These are phyloP conservation scores for Solanum virginianum DNA, from an alignment of 257 asterid species.

Conservation along the genomic window DNA sequence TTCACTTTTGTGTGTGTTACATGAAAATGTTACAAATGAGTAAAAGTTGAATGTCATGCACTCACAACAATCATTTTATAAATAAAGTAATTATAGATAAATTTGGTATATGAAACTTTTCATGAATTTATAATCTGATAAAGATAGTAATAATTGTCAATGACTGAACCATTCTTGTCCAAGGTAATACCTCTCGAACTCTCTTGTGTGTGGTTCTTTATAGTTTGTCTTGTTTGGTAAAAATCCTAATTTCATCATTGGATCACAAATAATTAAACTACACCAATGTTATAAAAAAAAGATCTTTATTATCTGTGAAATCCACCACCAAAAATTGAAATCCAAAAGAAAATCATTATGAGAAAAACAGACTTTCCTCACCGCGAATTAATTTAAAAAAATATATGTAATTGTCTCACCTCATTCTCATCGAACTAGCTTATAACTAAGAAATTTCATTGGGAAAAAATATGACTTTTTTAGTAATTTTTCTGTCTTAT, in stretches of 20 bases:
- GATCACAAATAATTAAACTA: not conserved
- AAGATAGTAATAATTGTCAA: not conserved
- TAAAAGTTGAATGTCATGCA: not conserved
- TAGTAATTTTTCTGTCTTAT: too few species aligned
- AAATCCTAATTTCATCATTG: not conserved
- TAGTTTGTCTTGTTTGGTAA: not conserved
- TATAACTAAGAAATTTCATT: too few species aligned
- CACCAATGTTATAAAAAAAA: not conserved
- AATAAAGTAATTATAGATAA: not conserved
- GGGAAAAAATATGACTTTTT: too few species aligned
- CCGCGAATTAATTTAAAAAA: too few species aligned
- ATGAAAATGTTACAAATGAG: not conserved
- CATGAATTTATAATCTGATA: not conserved
- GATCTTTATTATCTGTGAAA: not conserved
- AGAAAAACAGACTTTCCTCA: too few species aligned
- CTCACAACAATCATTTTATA: not conserved
- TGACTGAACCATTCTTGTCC: not conserved
- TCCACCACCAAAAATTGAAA: too few species aligned
- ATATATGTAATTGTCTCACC: too few species aligned
- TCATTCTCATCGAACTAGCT: too few species aligned
- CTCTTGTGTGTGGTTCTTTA: not conserved
- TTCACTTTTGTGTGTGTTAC: not conserved
- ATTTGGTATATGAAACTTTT: too few species aligned
- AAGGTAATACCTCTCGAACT: not conserved
- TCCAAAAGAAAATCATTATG: too few species aligned